Conservation (phyloP, 805 yeast genomes). For the Metschnikowia drakensbergensis region DNA sequence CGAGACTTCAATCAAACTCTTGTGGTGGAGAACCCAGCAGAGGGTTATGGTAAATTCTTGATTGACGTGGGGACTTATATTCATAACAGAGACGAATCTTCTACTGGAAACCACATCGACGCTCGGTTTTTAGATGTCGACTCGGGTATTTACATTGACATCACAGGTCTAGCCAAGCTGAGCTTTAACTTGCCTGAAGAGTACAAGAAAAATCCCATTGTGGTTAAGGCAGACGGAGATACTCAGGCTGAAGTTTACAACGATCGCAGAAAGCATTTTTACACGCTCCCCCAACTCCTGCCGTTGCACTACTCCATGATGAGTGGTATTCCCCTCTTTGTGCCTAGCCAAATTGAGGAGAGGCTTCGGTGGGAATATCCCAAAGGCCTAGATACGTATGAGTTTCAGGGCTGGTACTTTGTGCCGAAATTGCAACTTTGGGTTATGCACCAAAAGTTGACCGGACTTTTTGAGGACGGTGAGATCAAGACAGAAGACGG, state of each 20-base stretch:
- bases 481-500: constrained; percentile 3
- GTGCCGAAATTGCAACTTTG: constrained; percentile 20
- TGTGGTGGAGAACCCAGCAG: constrained; percentile 18
- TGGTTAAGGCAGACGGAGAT: constrained; percentile 9
- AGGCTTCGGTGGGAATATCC: constrained; percentile 21
- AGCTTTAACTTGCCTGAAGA: constrained; percentile 11
- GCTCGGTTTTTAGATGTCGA: constrained; percentile 18
- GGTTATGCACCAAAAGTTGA: constrained; percentile 16
- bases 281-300: constrained; percentile 16
- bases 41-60: constrained; percentile 20
- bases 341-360: constrained; percentile 16
- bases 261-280: constrained; percentile 19
- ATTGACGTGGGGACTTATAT: constrained; percentile 20
- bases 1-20: constrained; percentile 14
- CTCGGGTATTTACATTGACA: constrained; percentile 17
- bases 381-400: constrained; percentile 11
- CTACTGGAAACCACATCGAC: constrained; percentile 15
- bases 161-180: constrained; percentile 16
- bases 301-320: constrained; percentile 20
- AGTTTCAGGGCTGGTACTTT: constrained; percentile 14
- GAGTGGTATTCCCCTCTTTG: constrained; percentile 18
- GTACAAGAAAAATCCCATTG: constrained; percentile 12
- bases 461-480: constrained; percentile 9
- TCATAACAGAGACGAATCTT: constrained; percentile 16
- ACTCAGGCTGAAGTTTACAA: constrained; percentile 15